Conservation (phyloP, 768 basidiomycete genomes). For the Holtermannia corniformis region DNA sequence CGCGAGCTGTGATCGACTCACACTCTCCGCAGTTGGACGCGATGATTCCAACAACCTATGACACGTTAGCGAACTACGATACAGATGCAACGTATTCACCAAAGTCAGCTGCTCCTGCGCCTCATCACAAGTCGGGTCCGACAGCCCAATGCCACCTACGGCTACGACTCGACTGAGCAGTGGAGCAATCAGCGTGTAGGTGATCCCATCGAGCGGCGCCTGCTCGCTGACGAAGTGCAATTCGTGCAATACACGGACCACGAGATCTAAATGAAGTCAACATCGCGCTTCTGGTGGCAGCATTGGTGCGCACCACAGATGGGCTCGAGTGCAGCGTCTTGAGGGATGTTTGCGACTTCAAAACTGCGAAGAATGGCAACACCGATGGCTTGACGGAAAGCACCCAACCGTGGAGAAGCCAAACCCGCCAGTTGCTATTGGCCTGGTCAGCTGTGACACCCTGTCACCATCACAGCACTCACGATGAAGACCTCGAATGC, state of each 20-base stretch:
- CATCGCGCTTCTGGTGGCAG: background rate
- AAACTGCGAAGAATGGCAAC: constrained; percentile 72
- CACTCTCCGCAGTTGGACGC: constrained; percentile 54
- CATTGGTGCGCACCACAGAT: constrained; percentile 44
- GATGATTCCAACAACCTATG: constrained; percentile 39
- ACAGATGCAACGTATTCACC: constrained; percentile 48
- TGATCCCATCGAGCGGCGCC: constrained; percentile 69
- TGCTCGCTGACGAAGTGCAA: constrained; percentile 72
- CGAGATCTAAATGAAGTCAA: constrained; percentile 49
- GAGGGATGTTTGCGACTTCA: constrained; percentile 57
- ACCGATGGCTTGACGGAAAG: constrained; percentile 62
- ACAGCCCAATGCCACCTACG: constrained; percentile 56
- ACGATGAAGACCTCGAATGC: constrained; percentile 76
- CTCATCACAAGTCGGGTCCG: constrained; percentile 57
- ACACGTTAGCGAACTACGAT: constrained; percentile 52
- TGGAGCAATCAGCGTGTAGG: constrained; percentile 71
- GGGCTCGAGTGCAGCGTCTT: constrained; percentile 62
- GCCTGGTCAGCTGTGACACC: background rate
- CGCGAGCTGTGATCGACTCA: constrained; percentile 42
- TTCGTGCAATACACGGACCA: constrained; percentile 76
- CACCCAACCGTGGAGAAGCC: constrained; percentile 64
- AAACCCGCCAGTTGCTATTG: constrained; percentile 57
- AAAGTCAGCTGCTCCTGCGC: constrained; percentile 72
- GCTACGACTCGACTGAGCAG: constrained; percentile 60
- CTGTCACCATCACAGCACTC: constrained; percentile 31